Evolutionary conservation across 2,329 filamentous ascomycete genomes (phyloP), one percentile per base, ranked within the genome.

Genomic region (Aspergillus eucalypticola): DNA sequence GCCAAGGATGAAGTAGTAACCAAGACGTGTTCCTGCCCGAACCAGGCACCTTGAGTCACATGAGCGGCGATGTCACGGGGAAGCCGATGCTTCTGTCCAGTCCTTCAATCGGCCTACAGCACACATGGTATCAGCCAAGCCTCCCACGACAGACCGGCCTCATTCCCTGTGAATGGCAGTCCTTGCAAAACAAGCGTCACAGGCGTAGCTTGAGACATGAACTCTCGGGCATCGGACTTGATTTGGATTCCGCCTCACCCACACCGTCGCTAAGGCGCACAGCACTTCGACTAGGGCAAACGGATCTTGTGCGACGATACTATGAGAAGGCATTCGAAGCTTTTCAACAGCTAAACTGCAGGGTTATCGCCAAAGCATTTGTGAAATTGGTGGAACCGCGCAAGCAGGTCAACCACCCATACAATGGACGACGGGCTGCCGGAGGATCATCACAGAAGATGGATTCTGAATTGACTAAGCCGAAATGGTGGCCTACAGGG

Each of bases 371-470:
- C 41, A 79, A 79, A 61, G 73, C 74, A 1, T 80, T 73, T 66
- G 75, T 80, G 61, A 79, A 77, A 60, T 60, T 74, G 21, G 75
- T 78, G 25, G 76, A 80, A 60, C 78, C 77, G 10, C 73, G 75
- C 35, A 81, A 80, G 67, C 78, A 81, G 64, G 74, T 75, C 21
- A 75, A 74, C 11, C 72, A 78, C 63, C 78, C 78, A 8, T 81
- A 81, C 59, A 80, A 80, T 69, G 79, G 79, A 11, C 70, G 75
- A 13, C 67, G 64, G 46, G 64, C 58, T 15, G 46, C 60, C 1
- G 60, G 59, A 48, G 65, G 66, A 48, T 53, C 64, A 15, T 63
- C 61, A 38, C 70, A 73, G 35, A 67, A 64, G 5, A 66, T 70
- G 15, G 75, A 80, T 62, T 71, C 74, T 4, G 73, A 78, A 59